Conservation (phyloP, 202 grass and related monocot species). For the Elaeis oleifera region DNA sequence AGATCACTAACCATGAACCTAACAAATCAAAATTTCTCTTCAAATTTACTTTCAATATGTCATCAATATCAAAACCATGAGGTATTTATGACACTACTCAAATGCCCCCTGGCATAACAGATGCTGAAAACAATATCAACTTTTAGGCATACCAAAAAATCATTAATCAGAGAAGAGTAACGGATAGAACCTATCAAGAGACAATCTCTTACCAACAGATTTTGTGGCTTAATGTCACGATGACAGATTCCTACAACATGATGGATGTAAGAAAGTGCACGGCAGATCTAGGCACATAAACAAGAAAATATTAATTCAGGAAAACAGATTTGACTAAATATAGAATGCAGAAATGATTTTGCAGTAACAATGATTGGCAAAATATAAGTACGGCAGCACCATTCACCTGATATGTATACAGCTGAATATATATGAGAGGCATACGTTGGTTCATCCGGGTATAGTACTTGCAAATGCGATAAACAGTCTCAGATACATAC, state of each 20-base stretch:
- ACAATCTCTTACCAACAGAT: slow-evolving; percentile 60
- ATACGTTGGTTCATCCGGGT: slow-evolving; percentile 75
- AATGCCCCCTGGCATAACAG: no score
- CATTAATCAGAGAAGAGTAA: no score
- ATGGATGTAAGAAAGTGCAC: slow-evolving; percentile 78
- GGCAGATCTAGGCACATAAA: slow-evolving; percentile 57
- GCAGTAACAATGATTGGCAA: not conserved
- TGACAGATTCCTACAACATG: slow-evolving; percentile 85
- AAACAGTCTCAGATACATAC: slow-evolving; percentile 79
- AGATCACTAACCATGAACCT: no score
- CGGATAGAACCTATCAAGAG: slow-evolving; percentile 2
- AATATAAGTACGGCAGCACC: not conserved
- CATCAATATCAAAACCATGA: no score
- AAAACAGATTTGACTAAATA: slow-evolving; percentile 14
- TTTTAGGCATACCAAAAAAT: no score
- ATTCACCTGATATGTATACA: slow-evolving; percentile 81
- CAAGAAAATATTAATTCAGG: not conserved
- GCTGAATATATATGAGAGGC: slow-evolving; percentile 76
- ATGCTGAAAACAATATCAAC: no score
- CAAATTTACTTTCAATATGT: no score
- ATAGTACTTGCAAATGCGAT: slow-evolving; percentile 76
- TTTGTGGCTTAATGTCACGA: slow-evolving; percentile 98
- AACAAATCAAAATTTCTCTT: no score
- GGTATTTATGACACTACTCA: no score
- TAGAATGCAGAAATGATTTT: no score